Conservation (phyloP, 1,139 yeast genomes). For the Diutina siamensis region DNA sequence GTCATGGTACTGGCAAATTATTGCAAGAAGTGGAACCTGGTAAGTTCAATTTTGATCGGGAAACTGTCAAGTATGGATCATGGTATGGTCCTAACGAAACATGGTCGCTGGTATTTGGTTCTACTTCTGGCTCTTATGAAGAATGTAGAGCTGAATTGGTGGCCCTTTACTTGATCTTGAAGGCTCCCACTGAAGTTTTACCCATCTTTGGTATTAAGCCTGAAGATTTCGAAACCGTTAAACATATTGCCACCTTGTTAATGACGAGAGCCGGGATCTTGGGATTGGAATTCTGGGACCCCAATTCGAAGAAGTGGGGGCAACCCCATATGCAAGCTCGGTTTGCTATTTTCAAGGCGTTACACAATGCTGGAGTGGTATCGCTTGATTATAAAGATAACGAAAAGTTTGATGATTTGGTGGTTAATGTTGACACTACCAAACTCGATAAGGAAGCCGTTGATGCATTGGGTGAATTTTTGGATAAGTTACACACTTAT, state of each 20-base stretch:
- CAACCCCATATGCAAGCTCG: slow-evolving; percentile 96
- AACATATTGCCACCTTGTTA: slow-evolving; percentile 54
- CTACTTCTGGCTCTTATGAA: slow-evolving; percentile 76
- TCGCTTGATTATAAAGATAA: slow-evolving; percentile 36
- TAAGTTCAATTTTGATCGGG: slow-evolving; percentile 56
- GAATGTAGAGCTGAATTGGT: slow-evolving; percentile 91
- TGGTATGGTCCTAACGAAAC: slow-evolving; percentile 75
- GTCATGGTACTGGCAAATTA: slow-evolving; percentile 88
- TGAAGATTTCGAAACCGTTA: slow-evolving; percentile 52
- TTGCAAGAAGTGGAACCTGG: slow-evolving; percentile 55
- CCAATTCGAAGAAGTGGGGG: slow-evolving; percentile 73
- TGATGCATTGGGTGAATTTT: slow-evolving; percentile 59
- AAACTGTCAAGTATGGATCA: slow-evolving; percentile 49
- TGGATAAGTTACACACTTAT: slow-evolving; percentile 62
- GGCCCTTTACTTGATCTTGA: slow-evolving; percentile 69
- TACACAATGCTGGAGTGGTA: slow-evolving; percentile 59
- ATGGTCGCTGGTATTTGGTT: slow-evolving; percentile 81
- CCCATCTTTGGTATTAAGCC: slow-evolving; percentile 60
- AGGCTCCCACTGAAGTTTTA: slow-evolving; percentile 43
- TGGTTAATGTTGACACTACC: slow-evolving; percentile 43
- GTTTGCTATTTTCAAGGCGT: slow-evolving; percentile 68
- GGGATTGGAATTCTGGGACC: slow-evolving; percentile 83
- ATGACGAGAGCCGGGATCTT: slow-evolving; percentile 85
- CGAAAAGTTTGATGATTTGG: slow-evolving; percentile 46
- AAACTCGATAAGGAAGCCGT: slow-evolving; percentile 62